Evolutionary conservation across 2,329 filamentous ascomycete species (phyloP).

Genomic region (Parasarocladium wereldwijsianum): DNA sequence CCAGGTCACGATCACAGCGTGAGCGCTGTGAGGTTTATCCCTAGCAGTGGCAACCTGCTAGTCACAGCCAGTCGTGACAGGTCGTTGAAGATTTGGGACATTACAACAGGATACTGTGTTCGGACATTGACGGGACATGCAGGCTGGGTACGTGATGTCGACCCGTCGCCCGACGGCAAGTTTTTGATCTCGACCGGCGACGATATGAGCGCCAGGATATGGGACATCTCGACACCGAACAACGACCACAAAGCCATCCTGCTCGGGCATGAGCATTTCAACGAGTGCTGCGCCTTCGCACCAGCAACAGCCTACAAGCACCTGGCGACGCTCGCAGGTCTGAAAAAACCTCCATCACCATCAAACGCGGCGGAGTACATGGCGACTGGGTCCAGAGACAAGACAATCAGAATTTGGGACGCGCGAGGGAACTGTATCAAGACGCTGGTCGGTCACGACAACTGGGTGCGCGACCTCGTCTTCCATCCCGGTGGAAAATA

Average conservation of each 20-base stretch:
- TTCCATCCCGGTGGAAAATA: conserved; percentile 92
- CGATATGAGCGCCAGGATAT: conserved; percentile 68
- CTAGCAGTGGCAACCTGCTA: conserved; percentile 73
- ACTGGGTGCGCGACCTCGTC: conserved; percentile 76
- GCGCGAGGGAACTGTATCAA: conserved; percentile 71
- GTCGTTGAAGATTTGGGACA: conserved; percentile 80
- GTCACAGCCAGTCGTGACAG: conserved; percentile 79
- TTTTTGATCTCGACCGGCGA: conserved; percentile 73
- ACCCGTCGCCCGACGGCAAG: conserved; percentile 67
- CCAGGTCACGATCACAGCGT: conserved; percentile 89
- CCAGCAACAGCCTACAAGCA: conserved; percentile 66
- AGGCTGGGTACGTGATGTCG: conserved; percentile 85
- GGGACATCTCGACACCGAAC: conserved; percentile 57
- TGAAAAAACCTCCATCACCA: conserved; percentile 66
- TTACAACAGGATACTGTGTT: conserved; percentile 82
- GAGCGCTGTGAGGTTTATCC: conserved; percentile 76
- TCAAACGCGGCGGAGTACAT: conserved; percentile 73
- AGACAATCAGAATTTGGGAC: conserved; percentile 84
- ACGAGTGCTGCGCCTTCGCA: conserved; percentile 78
- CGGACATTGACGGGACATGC: conserved; percentile 77
- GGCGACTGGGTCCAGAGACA: conserved; percentile 80
- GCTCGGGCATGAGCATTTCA: conserved; percentile 71
- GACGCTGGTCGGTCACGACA: conserved; percentile 77
- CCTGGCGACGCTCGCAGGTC: conserved; percentile 60
- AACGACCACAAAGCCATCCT: conserved; percentile 66